Evolutionary conservation across 2,329 filamentous ascomycete species (phyloP).

Genomic region (Aphanoascus verrucosus): DNA sequence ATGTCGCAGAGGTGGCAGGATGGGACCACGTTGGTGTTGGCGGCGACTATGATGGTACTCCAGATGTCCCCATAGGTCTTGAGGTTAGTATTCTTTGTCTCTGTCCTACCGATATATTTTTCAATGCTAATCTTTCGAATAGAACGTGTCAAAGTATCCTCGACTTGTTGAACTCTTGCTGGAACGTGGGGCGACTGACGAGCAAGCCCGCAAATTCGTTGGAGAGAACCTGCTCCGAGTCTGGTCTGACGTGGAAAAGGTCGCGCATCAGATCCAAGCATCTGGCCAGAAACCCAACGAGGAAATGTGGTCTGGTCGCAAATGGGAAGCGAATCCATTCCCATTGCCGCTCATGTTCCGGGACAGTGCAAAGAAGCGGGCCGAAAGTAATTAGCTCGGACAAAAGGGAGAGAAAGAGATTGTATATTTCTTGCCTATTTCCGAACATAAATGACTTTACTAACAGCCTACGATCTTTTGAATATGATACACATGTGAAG

Average conservation of each 20-base stretch:
- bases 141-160: constrained; percentile 22
- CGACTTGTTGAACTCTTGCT: constrained; percentile 20
- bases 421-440: neutral
- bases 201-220: constrained; percentile 29
- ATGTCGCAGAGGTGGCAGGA: constrained; percentile 25
- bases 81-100: constrained; percentile 16
- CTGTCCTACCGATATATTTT: neutral
- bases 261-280: constrained; percentile 13
- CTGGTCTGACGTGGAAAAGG: constrained; percentile 18
- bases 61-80: constrained; percentile 18
- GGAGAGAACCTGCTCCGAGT: constrained; percentile 31
- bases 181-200: constrained; percentile 32
- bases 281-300: constrained; percentile 18
- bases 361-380: neutral
- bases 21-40: constrained; percentile 30
- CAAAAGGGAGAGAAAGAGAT: neutral
- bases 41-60: constrained; percentile 27
- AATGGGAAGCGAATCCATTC: constrained; percentile 8
- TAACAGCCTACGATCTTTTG: too few species aligned
- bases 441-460: too few species aligned
- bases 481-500: too few species aligned
- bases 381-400: neutral
- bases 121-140: constrained; percentile 2
- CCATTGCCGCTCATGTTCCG: constrained; percentile 8
- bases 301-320: constrained; percentile 14